Evolutionary conservation across 768 basidiomycete species (phyloP).

Genomic region (Chlorophyllum brunneum): DNA sequence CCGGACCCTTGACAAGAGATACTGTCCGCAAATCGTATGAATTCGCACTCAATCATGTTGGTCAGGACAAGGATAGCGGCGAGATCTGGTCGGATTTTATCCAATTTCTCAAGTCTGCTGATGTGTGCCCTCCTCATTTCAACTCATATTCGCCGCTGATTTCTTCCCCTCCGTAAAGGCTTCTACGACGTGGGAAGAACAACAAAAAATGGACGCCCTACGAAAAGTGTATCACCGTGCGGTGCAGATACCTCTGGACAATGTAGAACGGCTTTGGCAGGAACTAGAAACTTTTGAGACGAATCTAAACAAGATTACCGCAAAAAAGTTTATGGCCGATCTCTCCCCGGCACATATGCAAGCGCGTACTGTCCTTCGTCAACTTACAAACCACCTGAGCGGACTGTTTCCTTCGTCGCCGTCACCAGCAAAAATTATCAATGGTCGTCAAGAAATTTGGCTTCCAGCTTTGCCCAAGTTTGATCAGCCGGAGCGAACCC

Average conservation of each 20-base stretch:
- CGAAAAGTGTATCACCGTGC: conserved; percentile 92
- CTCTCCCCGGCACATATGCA: conserved; percentile 94
- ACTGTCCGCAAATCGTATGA: conserved; percentile 88
- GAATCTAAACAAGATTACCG: conserved; percentile 84
- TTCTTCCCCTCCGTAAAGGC: conserved; percentile 32
- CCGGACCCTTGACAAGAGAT: conserved; percentile 57
- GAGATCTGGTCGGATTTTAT: conserved; percentile 96
- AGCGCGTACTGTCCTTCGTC: conserved; percentile 83
- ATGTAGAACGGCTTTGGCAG: conserved; percentile 90
- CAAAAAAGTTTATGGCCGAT: conserved; percentile 94
- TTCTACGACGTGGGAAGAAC: conserved; percentile 89
- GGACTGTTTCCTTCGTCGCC: conserved; percentile 42
- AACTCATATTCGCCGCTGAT: not conserved
- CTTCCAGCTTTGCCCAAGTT: conserved; percentile 74
- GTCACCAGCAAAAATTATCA: conserved; percentile 13
- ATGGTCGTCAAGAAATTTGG: conserved; percentile 41
- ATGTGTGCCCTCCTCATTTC: conserved; percentile 42
- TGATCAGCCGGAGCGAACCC: conserved; percentile 62
- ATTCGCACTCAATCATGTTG: conserved; percentile 84
- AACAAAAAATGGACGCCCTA: conserved; percentile 91
- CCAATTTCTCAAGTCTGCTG: conserved; percentile 76
- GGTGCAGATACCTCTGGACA: conserved; percentile 91
- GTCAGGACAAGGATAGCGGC: conserved; percentile 88
- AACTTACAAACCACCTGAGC: conserved; percentile 67
- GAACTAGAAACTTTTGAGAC: conserved; percentile 93